Evolutionary conservation across 257 asterid genomes (phyloP).

Genomic region (Anisodus tanguticus): DNA sequence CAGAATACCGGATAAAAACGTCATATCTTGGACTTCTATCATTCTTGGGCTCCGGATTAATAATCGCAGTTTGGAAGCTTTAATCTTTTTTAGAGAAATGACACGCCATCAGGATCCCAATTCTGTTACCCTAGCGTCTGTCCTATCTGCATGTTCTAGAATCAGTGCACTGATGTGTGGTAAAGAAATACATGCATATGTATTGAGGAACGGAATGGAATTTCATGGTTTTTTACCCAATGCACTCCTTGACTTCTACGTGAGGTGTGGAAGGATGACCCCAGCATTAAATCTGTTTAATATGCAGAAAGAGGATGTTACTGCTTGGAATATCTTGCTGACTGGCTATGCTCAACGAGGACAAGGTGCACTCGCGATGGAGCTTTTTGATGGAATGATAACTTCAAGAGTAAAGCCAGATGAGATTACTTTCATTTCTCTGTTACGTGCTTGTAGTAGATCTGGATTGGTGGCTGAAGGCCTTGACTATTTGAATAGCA

Average conservation of each 20-base stretch:
- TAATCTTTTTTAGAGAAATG: slow-evolving; percentile 78
- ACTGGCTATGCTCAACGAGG: slow-evolving; percentile 85
- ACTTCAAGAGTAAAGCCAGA: slow-evolving; percentile 63
- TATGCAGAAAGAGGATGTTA: slow-evolving; percentile 54
- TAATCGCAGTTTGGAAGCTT: slow-evolving; percentile 76
- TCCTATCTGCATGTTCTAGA: slow-evolving; percentile 81
- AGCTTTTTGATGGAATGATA: slow-evolving; percentile 62
- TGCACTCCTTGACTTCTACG: slow-evolving; percentile 87
- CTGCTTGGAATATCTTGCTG: slow-evolving; percentile 88
- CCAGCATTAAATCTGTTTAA: slow-evolving; percentile 71
- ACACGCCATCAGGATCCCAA: slow-evolving; percentile 59
- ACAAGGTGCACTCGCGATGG: slow-evolving; percentile 59
- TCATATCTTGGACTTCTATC: slow-evolving; percentile 89
- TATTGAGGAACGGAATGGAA: slow-evolving; percentile 64
- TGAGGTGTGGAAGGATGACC: slow-evolving; percentile 78
- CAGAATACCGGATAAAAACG: slow-evolving; percentile 73
- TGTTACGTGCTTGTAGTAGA: slow-evolving; percentile 84
- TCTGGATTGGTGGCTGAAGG: slow-evolving; percentile 87
- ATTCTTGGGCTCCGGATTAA: slow-evolving; percentile 83
- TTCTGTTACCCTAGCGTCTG: slow-evolving; percentile 73
- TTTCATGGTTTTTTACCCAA: slow-evolving; percentile 78
- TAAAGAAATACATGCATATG: slow-evolving; percentile 89
- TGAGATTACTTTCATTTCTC: slow-evolving; percentile 74
- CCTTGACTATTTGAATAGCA: slow-evolving; percentile 56
- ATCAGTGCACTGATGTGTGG: slow-evolving; percentile 91